A percentile compares a stretch with the other conserved stretches of the same genome.
Evolutionary conservation across 2,329 filamentous ascomycete genomes (phyloP).

Genomic region (Phaeophleospora eucalypticola): DNA sequence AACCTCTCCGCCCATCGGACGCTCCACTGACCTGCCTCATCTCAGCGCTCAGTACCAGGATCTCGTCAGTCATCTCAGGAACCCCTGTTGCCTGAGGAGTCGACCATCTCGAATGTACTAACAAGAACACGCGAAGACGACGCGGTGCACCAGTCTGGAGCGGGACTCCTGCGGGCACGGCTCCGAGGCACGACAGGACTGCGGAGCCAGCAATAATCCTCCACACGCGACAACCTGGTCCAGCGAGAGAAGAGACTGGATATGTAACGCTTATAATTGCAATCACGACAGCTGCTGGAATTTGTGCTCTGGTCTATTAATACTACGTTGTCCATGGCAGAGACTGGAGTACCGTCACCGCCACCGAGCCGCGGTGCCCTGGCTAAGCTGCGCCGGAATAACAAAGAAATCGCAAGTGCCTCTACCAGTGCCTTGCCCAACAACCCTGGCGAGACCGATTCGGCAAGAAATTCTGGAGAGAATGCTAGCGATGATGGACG

Average conservation of each 20-base stretch:
- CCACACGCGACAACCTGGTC: not conserved
- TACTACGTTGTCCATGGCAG: slow-evolving; percentile 7
- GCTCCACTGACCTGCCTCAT: not conserved
- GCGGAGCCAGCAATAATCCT: not conserved
- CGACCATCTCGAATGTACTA: too few species aligned
- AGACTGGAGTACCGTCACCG: slow-evolving; percentile 17
- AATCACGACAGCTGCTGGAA: not conserved
- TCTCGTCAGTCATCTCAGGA: too few species aligned
- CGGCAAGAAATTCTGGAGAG: slow-evolving; percentile 12
- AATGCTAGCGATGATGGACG: slow-evolving; percentile 18
- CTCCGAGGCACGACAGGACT: not conserved
- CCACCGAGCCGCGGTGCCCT: slow-evolving; percentile 14
- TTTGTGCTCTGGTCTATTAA: not conserved
- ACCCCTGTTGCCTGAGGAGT: too few species aligned
- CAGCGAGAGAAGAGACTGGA: not conserved
- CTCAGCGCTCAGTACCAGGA: too few species aligned
- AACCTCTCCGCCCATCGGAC: not conserved
- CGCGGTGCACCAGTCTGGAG: too few species aligned
- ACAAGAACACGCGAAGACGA: too few species aligned
- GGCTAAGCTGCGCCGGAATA: slow-evolving; percentile 27
- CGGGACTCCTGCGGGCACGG: too few species aligned
- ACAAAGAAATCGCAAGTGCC: slow-evolving; percentile 24
- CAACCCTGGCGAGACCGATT: slow-evolving; percentile 25
- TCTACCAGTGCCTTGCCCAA: slow-evolving; percentile 30
- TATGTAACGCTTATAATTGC: not conserved